These are phyloP conservation scores for Leccinum sublutescens DNA, from an alignment of 768 basidiomycete genomes.

Conservation along the genomic window DNA sequence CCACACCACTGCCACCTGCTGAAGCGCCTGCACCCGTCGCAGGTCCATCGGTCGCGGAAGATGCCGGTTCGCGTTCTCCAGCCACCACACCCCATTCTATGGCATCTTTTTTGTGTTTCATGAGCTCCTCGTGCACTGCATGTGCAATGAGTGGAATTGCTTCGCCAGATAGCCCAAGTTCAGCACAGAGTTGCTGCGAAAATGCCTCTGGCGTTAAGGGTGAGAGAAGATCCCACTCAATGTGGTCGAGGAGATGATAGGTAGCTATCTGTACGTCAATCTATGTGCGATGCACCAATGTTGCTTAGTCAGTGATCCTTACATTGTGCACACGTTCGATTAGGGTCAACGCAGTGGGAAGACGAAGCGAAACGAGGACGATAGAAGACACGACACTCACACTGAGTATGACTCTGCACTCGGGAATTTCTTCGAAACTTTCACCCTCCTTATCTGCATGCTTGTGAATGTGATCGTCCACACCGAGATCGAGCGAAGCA, in stretches of 20 bases:
- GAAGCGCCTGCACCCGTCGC: conserved; percentile 7
- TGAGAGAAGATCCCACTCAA: conserved; percentile 98
- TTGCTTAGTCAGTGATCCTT: conserved; percentile 11
- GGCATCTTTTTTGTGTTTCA: conserved; percentile 93
- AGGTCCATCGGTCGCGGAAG: conserved; percentile 17
- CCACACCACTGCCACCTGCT: conserved; percentile 40
- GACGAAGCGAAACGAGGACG: conserved; percentile 2
- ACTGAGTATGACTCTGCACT: conserved; percentile 80
- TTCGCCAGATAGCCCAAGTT: conserved; percentile 87
- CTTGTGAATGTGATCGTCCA: conserved; percentile 28
- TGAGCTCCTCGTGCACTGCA: conserved; percentile 91
- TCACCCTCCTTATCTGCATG: conserved; percentile 34
- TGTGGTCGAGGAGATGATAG: conserved; percentile 88
- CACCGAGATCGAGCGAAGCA: conserved; percentile 70
- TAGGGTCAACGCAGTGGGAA: conserved; percentile 16
- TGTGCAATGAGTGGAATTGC: conserved; percentile 87
- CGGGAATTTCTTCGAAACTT: conserved; percentile 61
- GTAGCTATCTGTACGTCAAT: conserved; percentile 97
- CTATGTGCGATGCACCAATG: conserved; percentile 38
- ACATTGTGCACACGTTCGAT: conserved; percentile 17
- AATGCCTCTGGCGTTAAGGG: conserved; percentile 88
- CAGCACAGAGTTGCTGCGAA: conserved; percentile 72
- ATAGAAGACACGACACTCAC: conserved; percentile 41
- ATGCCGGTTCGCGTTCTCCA: conserved; percentile 42
- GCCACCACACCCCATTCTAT: conserved; percentile 91